A percentile compares a stretch with the other conserved stretches of the same genome.
Conservation (phyloP, 805 yeast species). For the Metschnikowia colocasiae region DNA sequence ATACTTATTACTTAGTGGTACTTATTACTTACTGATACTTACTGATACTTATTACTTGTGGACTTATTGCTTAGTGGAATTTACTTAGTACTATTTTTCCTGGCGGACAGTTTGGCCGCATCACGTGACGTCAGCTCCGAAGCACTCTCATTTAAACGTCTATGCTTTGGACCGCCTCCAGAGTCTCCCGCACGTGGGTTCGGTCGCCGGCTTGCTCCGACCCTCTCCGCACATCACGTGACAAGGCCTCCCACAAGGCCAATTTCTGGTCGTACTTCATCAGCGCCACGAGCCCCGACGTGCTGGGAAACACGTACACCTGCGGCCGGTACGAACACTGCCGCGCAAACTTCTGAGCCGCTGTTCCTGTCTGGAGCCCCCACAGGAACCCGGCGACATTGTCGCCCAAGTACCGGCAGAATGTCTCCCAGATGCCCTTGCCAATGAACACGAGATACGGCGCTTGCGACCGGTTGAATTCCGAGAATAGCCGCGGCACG, state of each 20-base stretch:
- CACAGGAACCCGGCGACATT: constrained; percentile 42
- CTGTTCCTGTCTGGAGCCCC: constrained; percentile 41
- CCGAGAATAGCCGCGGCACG: constrained; percentile 49
- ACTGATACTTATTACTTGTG: too few relatives aligned
- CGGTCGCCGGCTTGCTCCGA: too few relatives aligned
- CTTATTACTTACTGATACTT: too few relatives aligned
- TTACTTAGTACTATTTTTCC: too few relatives aligned
- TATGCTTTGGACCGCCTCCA: too few relatives aligned
- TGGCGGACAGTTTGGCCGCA: too few relatives aligned
- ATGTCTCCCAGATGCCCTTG: constrained; percentile 68
- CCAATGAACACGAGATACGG: constrained; percentile 58
- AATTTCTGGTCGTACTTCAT: constrained; percentile 45
- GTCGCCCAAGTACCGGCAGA: constrained; percentile 36
- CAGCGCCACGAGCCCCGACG: constrained; percentile 65
- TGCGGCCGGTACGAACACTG: constrained; percentile 18
- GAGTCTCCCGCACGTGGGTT: too few relatives aligned
- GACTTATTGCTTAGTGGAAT: too few relatives aligned
- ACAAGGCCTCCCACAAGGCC: constrained; percentile 45
- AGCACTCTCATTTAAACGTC: too few relatives aligned
- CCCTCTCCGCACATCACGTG: constrained; percentile 16
- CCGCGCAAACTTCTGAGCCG: constrained; percentile 10
- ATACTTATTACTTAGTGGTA: too few relatives aligned
- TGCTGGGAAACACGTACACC: constrained; percentile 63
- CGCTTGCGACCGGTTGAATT: constrained; percentile 39
- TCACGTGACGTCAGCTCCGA: too few relatives aligned